Conservation (phyloP, 2,329 filamentous ascomycete genomes). For the Magnaporthiopsis incrustans region DNA sequence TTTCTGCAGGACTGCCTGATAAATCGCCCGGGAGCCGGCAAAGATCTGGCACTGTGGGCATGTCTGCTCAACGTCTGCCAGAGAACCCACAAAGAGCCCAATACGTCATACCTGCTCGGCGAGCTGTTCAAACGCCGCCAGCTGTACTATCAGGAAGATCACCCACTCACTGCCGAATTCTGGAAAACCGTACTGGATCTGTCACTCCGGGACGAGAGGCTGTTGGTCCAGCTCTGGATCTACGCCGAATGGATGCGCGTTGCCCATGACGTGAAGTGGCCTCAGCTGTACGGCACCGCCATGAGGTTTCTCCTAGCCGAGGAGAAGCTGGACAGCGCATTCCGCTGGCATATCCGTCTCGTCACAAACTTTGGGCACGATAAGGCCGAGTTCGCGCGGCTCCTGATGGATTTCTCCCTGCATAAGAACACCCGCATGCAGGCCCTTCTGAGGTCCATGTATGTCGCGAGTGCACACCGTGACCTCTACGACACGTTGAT, state of each 20-base stretch:
- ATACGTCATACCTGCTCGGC: constrained; percentile 15
- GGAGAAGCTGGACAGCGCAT: constrained; percentile 27
- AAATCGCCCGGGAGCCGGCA: constrained; percentile 18
- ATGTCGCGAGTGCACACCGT: constrained; percentile 33
- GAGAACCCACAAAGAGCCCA: constrained; percentile 16
- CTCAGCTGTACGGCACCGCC: constrained; percentile 39
- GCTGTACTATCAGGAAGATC: constrained; percentile 16
- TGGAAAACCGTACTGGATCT: constrained; percentile 24
- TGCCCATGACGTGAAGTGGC: constrained; percentile 35
- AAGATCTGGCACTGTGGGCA: constrained; percentile 23
- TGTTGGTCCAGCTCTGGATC: constrained; percentile 26
- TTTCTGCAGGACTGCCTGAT: constrained; percentile 9
- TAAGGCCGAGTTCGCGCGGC: constrained; percentile 29
- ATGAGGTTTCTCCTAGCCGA: constrained; percentile 34
- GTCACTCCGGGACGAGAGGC: constrained; percentile 22
- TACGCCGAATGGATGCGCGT: constrained; percentile 36
- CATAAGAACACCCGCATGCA: constrained; percentile 23
- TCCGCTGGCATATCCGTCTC: constrained; percentile 41
- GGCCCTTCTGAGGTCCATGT: constrained; percentile 34
- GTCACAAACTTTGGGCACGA: constrained; percentile 33
- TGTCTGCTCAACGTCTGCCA: constrained; percentile 23
- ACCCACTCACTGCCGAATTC: constrained; percentile 18
- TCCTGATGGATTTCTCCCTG: constrained; percentile 32
- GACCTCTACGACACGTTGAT: constrained; percentile 42
- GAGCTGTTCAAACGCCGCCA: constrained; percentile 16